Evolutionary conservation across 495 filamentous ascomycete species (phyloP).

Genomic region (Choiromyces venosus): DNA sequence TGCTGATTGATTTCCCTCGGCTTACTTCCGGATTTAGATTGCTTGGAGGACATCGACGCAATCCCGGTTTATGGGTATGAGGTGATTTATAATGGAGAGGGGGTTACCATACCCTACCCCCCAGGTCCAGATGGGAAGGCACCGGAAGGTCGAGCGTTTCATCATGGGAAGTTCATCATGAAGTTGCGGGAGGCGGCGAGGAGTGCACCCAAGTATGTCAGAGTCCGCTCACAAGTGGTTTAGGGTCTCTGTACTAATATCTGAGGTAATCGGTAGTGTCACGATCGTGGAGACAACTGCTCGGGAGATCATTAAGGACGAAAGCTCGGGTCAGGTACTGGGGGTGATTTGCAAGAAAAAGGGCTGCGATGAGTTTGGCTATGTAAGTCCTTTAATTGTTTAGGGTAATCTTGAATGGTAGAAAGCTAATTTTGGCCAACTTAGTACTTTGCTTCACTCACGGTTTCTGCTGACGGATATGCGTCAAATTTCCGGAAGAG

Average conservation of each 20-base stretch:
- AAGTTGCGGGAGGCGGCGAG: constrained; percentile 59
- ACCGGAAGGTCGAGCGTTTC: constrained; percentile 67
- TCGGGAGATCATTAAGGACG: constrained; percentile 47
- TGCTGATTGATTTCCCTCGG: constrained; percentile 13
- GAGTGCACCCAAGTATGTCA: constrained; percentile 41
- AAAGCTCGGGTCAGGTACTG: constrained; percentile 44
- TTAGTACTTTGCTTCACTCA: constrained; percentile 79
- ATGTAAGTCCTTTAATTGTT: constrained; percentile 29
- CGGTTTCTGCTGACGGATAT: constrained; percentile 89
- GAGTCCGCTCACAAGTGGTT: constrained; percentile 31
- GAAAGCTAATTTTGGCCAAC: constrained; percentile 3
- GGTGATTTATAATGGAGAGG: constrained; percentile 71
- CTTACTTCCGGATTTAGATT: constrained; percentile 47
- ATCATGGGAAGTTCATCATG: constrained; percentile 78
- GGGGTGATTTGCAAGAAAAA: constrained; percentile 41
- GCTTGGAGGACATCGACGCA: constrained; percentile 84
- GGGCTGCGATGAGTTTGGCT: constrained; percentile 25
- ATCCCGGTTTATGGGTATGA: constrained; percentile 78
- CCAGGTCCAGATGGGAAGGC: constrained; percentile 35
- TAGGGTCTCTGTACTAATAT: constrained; percentile 20
- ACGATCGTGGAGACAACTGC: constrained; percentile 51
- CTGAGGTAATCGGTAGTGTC: constrained; percentile 42
- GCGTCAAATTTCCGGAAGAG: constrained; percentile 85
- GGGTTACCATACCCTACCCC: constrained; percentile 74
- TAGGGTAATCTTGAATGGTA: neutral